Evolutionary conservation across 495 filamentous ascomycete genomes (phyloP), one percentile per base, ranked within the genome.

Genomic region (Neurospora terricola): DNA sequence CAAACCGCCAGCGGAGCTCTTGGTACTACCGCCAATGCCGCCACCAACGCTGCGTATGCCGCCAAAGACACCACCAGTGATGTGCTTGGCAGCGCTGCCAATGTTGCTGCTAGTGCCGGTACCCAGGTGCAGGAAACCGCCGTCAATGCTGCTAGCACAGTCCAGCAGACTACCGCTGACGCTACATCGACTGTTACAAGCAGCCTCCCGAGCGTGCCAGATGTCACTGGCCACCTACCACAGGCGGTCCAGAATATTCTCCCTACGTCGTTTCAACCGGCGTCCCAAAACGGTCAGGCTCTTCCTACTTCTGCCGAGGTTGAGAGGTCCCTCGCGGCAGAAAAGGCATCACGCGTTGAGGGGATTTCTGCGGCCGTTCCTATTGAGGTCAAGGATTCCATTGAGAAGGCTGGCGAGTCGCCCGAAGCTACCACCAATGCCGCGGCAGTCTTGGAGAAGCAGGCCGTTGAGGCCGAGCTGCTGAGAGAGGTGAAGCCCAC

Each of bases 391-490:
- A 91, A 91, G 83, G 87, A 93, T 69, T 94, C 92, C 3, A 84
- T 93, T 38, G 78, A 84, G 48, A 86, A 90, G 75, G 88, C 93
- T 18, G 86, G 90, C 68, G 76, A 83, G 72, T 83, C 83, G 66
- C 90, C 92, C 38, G 93, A 96, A 81, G 93, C 92, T 21, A 88
- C 91, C 30, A 89, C 87, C 36, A 89, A 89, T 80, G 82, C 87
- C 18, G 86, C 86, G 54, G 89, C 88, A 5, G 91, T 96, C 10
- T 87, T 88, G 72, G 92, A 94, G 79, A 97, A 97, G 88, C 89
- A 88, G 79, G 89, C 87, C 21, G 84, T 93, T 39, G 93, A 95
- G 82, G 76, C 87, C 27, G 90, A 94, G 81, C 82, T 94, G 3
- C 82, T 89, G 69, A 82, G 86, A 72, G 76, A 85, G 72, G 81